These are phyloP conservation scores for Pelagomonas calceolata DNA, from an alignment of 108 stramenopile genomes.

Conservation along the genomic window DNA sequence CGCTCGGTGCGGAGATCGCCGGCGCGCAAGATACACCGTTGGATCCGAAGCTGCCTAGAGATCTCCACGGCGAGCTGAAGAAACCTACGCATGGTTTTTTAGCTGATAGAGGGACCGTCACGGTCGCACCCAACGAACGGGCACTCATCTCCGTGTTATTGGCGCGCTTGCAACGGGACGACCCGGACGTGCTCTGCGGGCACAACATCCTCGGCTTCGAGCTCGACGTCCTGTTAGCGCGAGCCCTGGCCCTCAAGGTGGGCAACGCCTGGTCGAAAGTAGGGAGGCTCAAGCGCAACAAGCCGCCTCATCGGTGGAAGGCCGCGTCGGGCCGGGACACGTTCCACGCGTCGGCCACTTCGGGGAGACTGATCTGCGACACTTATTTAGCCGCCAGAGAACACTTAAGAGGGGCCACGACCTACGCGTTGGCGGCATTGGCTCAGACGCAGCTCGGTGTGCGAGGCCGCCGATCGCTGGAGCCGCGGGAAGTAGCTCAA, in stretches of 20 bases:
- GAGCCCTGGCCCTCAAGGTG: constrained; percentile 76
- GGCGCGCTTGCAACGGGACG: constrained; percentile 70
- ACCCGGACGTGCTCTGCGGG: constrained; percentile 90
- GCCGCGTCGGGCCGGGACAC: constrained; percentile 55
- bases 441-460: constrained; percentile 61
- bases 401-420: constrained; percentile 74
- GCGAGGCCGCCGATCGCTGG: constrained; percentile 59
- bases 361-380: constrained; percentile 87
- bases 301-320: constrained; percentile 40
- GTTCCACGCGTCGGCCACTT: constrained; percentile 59
- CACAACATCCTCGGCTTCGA: constrained; percentile 98
- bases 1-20: not conserved
- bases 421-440: constrained; percentile 76
- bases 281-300: constrained; percentile 72
- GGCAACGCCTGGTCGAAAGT: constrained; percentile 74
- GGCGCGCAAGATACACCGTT: not conserved
- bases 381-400: constrained; percentile 89
- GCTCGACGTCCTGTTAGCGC: constrained; percentile 78
- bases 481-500: constrained; percentile 77
- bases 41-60: constrained; percentile 41
- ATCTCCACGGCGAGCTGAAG: constrained; percentile 54
- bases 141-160: constrained; percentile 70
- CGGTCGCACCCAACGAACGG: constrained; percentile 67
- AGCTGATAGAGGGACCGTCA: not conserved
- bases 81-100: not conserved